phyloP scores from a whole-genome alignment of 257 asterid species.

The Solanum etuberosum region DNA sequence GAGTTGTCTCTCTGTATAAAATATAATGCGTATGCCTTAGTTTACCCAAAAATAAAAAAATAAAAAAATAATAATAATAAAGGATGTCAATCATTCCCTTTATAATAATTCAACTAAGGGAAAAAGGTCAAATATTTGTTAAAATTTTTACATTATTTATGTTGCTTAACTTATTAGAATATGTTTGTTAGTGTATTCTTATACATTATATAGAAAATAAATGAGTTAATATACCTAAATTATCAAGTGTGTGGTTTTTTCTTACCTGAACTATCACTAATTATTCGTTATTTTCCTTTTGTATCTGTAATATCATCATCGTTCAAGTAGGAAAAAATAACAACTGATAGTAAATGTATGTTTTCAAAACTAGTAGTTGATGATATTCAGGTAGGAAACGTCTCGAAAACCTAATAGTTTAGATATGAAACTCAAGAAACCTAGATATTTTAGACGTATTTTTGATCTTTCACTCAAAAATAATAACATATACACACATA shows the following conservation, averaged over 20 bases:
- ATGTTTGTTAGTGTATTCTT: too few species aligned
- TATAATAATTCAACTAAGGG: too few species aligned
- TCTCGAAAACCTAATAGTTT: neutral
- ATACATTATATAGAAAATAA: neutral
- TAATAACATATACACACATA: neutral
- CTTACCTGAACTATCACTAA: neutral
- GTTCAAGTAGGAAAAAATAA: neutral
- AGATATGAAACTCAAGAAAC: accelerated
- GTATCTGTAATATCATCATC: neutral
- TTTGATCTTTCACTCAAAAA: neutral
- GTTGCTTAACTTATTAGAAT: too few species aligned
- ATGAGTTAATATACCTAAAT: neutral
- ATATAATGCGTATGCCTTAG: neutral
- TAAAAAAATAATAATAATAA: neutral
- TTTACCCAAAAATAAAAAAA: neutral
- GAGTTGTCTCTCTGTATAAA: neutral
- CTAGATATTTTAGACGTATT: neutral
- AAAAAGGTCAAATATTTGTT: too few species aligned
- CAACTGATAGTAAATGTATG: neutral
- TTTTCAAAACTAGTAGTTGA: neutral
- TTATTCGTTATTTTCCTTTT: too few species aligned
- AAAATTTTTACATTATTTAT: too few species aligned
- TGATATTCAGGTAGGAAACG: neutral
- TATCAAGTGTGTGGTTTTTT: neutral
- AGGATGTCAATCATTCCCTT: too few species aligned